Evolutionary conservation across 2,329 filamentous ascomycete genomes (phyloP).

Genomic region (Pestalotiopsis fici): DNA sequence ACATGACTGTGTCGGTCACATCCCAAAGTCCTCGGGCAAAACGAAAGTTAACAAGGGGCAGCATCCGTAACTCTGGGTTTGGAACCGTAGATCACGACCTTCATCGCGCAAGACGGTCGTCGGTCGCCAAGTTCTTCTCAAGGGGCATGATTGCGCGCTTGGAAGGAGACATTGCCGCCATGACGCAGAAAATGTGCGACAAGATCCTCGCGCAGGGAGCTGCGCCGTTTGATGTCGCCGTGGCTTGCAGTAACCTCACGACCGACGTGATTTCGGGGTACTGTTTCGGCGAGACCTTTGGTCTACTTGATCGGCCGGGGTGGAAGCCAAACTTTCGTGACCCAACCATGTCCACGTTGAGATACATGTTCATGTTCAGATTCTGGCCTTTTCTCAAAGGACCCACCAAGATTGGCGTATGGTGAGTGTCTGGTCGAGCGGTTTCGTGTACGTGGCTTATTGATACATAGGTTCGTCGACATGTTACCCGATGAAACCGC

Average conservation of each 20-base stretch:
- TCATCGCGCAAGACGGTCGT: constrained; percentile 25
- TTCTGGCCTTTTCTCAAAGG: background rate
- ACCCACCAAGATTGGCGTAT: background rate
- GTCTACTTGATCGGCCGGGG: constrained; percentile 13
- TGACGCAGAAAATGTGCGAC: background rate
- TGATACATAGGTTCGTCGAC: background rate
- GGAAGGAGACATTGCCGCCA: background rate
- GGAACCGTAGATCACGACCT: constrained; percentile 25
- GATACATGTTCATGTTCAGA: background rate
- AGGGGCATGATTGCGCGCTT: constrained; percentile 5
- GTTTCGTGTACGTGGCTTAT: background rate
- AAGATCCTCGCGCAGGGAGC: background rate
- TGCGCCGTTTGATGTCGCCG: constrained; percentile 13
- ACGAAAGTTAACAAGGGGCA: background rate
- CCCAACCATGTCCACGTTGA: background rate
- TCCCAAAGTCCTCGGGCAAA: background rate
- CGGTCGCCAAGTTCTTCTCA: constrained; percentile 33
- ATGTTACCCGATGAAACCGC: background rate
- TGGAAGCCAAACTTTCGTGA: background rate
- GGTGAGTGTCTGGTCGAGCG: background rate
- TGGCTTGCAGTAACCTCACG: constrained; percentile 21
- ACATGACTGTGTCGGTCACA: background rate
- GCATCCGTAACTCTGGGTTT: constrained; percentile 13
- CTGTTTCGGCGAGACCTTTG: constrained; percentile 20
- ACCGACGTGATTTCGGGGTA: constrained; percentile 22